Evolutionary conservation across 2,329 filamentous ascomycete species (phyloP).

Genomic region (Pyricularia sp.): DNA sequence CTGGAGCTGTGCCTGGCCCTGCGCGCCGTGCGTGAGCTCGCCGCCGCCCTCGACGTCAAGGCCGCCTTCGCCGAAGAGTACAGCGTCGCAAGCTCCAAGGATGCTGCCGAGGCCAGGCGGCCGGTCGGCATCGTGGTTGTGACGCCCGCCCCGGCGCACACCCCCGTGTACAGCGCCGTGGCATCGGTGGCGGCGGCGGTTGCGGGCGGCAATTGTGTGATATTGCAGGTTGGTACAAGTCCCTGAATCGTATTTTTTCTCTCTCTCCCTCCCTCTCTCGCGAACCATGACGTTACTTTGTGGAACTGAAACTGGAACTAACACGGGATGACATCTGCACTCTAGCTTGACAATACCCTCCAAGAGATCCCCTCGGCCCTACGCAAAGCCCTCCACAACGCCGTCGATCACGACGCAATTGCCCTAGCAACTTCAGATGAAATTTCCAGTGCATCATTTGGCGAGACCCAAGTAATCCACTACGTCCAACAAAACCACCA

Average conservation of each 20-base stretch:
- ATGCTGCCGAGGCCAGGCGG: conserved; percentile 13
- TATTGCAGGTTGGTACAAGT: conserved; percentile 11
- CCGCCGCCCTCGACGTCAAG: conserved; percentile 18
- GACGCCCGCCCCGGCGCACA: conserved; percentile 6
- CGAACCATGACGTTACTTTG: too few species aligned
- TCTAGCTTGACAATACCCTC: background rate
- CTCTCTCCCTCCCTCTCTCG: too few species aligned
- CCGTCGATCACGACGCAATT: conserved; percentile 18
- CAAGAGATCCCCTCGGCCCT: conserved; percentile 14
- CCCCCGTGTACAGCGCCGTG: conserved; percentile 21
- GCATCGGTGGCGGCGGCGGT: conserved; percentile 22
- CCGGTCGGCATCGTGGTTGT: background rate
- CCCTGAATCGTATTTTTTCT: too few species aligned
- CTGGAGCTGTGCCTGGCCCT: conserved; percentile 20
- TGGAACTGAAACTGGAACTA: background rate
- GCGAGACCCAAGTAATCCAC: background rate
- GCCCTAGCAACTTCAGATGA: conserved; percentile 14
- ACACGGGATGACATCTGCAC: background rate
- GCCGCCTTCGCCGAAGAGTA: conserved; percentile 21
- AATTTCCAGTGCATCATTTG: conserved; percentile 5
- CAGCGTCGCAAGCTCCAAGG: conserved; percentile 14
- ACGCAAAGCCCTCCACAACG: conserved; percentile 12
- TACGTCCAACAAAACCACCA: background rate
- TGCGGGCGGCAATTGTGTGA: conserved; percentile 24
- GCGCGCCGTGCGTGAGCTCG: conserved; percentile 18